Percentiles rank a stretch among this genome's conserved stretches.
phyloP scores from a whole-genome alignment of 2,329 filamentous ascomycete species.

The Cryoendolithus antarcticus region DNA sequence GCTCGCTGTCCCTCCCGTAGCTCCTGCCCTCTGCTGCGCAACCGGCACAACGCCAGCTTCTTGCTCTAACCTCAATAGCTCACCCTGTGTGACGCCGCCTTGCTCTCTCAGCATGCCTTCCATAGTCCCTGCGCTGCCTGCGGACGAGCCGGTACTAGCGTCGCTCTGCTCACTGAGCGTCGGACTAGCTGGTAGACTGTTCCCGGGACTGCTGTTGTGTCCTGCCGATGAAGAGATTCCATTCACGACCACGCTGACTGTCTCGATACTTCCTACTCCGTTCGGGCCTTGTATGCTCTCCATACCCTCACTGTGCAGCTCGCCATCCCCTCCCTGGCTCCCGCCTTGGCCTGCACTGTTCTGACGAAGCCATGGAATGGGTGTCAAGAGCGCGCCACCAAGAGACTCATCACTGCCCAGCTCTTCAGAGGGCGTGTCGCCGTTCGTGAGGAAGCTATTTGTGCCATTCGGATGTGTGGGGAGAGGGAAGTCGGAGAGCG shows the following conservation, averaged over 20 bases:
- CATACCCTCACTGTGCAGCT: slow-evolving; percentile 60
- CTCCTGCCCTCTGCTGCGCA: slow-evolving; percentile 32
- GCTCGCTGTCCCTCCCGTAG: slow-evolving; percentile 14
- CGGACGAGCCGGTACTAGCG: slow-evolving; percentile 24
- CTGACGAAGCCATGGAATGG: slow-evolving; percentile 69
- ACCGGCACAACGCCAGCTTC: slow-evolving; percentile 66
- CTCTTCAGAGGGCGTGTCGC: slow-evolving; percentile 45
- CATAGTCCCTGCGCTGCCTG: slow-evolving; percentile 19
- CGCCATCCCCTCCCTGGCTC: slow-evolving; percentile 27
- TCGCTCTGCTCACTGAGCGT: slow-evolving; percentile 21
- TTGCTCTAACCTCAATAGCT: slow-evolving; percentile 76
- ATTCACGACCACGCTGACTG: slow-evolving; percentile 64
- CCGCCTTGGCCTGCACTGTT: slow-evolving; percentile 10
- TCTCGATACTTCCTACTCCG: slow-evolving; percentile 67
- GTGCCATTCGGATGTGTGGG: slow-evolving; percentile 39
- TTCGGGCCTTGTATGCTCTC: slow-evolving; percentile 74
- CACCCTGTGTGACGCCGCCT: slow-evolving; percentile 64
- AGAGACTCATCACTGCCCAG: slow-evolving; percentile 79
- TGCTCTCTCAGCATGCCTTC: slow-evolving; percentile 25
- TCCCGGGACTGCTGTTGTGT: slow-evolving; percentile 8
- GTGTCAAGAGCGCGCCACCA: slow-evolving; percentile 81
- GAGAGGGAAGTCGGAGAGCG: slow-evolving; percentile 69
- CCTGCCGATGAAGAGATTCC: slow-evolving; percentile 30
- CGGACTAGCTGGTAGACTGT: slow-evolving; percentile 16
- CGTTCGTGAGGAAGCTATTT: slow-evolving; percentile 39